phyloP scores from a whole-genome alignment of 2,329 filamentous ascomycete genomes.

The Fusarium sp. region DNA sequence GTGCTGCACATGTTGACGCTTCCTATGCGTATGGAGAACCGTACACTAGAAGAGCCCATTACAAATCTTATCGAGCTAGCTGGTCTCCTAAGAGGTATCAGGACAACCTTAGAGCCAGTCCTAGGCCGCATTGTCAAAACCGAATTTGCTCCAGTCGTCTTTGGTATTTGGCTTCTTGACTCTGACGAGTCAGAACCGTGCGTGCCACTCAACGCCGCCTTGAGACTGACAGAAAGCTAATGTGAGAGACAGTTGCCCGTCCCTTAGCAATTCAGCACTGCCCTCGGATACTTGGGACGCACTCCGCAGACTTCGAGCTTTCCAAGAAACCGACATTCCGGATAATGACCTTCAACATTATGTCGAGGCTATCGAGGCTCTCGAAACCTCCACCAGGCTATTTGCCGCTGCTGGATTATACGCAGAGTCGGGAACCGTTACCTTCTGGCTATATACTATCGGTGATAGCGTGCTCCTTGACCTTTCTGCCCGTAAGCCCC shows the following conservation, averaged over 20 bases:
- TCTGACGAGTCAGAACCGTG: slow-evolving; percentile 20
- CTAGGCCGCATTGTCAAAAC: slow-evolving; percentile 35
- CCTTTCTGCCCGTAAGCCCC: slow-evolving; percentile 37
- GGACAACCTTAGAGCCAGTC: slow-evolving; percentile 31
- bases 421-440: slow-evolving; percentile 37
- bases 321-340: slow-evolving; percentile 39
- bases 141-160: slow-evolving; percentile 42
- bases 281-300: slow-evolving; percentile 41
- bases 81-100: slow-evolving; percentile 39
- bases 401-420: slow-evolving; percentile 40
- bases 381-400: slow-evolving; percentile 35
- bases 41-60: slow-evolving; percentile 36
- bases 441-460: slow-evolving; percentile 45
- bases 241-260: slow-evolving; percentile 15
- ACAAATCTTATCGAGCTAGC: slow-evolving; percentile 38
- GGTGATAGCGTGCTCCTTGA: slow-evolving; percentile 45
- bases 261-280: slow-evolving; percentile 34
- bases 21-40: slow-evolving; percentile 31
- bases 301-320: slow-evolving; percentile 35
- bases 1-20: slow-evolving; percentile 47
- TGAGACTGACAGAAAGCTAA: slow-evolving; percentile 1
- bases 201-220: neutral
- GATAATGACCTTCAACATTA: slow-evolving; percentile 36
- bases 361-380: slow-evolving; percentile 21
- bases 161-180: slow-evolving; percentile 32